phyloP scores from a whole-genome alignment of 306 rosid genomes.

The Castanopsis chinensis region DNA sequence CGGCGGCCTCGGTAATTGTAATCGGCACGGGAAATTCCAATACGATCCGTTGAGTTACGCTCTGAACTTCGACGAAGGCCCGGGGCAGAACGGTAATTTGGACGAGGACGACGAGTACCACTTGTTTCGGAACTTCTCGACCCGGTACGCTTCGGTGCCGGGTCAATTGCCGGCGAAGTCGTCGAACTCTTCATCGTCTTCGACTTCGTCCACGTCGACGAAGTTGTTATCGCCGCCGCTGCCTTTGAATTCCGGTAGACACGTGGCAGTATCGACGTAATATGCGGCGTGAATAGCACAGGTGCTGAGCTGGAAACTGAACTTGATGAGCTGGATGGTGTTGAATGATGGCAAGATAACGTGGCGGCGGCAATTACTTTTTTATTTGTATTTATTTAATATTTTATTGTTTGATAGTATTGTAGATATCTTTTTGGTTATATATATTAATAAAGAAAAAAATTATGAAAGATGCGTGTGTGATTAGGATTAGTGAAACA shows the following conservation, averaged over 20 bases:
- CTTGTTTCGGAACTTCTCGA: conserved; percentile 60
- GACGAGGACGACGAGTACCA: conserved; percentile 33
- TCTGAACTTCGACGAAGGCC: conserved; percentile 80
- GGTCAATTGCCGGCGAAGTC: conserved; percentile 22
- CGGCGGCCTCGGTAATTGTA: background rate
- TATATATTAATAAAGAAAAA: background rate
- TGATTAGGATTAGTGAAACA: too few species aligned
- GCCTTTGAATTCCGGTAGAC: conserved; percentile 5
- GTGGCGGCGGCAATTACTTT: conserved; percentile 25
- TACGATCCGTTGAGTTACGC: conserved; percentile 89
- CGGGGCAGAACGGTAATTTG: conserved; percentile 37
- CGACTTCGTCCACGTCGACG: background rate
- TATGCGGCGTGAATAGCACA: background rate
- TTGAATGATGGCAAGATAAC: conserved; percentile 22
- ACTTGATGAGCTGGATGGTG: conserved; percentile 38
- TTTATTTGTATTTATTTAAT: background rate
- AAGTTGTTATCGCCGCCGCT: conserved; percentile 13
- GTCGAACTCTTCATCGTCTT: background rate
- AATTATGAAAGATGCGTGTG: background rate
- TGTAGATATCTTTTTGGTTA: background rate
- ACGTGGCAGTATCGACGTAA: conserved; percentile 37
- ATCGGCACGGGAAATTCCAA: conserved; percentile 60
- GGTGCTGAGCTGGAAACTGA: conserved; percentile 5
- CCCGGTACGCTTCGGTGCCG: conserved; percentile 58
- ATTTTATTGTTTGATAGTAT: background rate